These are phyloP conservation scores for Ogataea nakhonphanomensis DNA, from an alignment of 805 yeast genomes.

Conservation along the genomic window DNA sequence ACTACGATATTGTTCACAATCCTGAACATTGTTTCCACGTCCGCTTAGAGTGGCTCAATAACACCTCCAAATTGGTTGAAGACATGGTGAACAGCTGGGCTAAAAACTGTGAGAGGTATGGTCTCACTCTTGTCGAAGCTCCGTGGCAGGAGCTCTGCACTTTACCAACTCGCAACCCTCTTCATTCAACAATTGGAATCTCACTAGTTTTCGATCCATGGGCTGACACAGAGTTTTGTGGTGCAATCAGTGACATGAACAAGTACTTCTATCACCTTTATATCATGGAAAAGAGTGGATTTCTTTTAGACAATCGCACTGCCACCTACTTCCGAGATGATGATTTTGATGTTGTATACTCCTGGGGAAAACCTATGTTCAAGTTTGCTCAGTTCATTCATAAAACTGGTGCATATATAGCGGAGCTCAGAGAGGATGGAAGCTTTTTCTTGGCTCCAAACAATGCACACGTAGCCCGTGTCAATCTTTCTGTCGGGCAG, in stretches of 20 bases:
- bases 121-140: conserved; percentile 75
- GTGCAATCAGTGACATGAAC: conserved; percentile 43
- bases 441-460: conserved; percentile 82
- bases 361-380: conserved; percentile 89
- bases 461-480: conserved; percentile 74
- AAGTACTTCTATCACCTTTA: conserved; percentile 75
- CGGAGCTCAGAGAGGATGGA: conserved; percentile 78
- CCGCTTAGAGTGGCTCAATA: conserved; percentile 86
- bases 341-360: conserved; percentile 66
- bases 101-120: conserved; percentile 80
- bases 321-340: conserved; percentile 52
- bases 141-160: conserved; percentile 87
- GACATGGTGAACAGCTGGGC: conserved; percentile 76
- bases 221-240: conserved; percentile 51
- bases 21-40: conserved; percentile 94
- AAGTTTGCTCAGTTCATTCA: conserved; percentile 88
- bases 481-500: conserved; percentile 44
- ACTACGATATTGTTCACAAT: conserved; percentile 87
- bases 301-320: conserved; percentile 77
- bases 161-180: conserved; percentile 75
- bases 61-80: conserved; percentile 82
- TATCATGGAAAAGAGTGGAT: conserved; percentile 66
- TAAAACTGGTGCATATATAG: conserved; percentile 82
- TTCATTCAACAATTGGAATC: conserved; percentile 78
- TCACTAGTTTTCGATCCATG: conserved; percentile 70